Base-by-base conservation (phyloP, 441 rosid species). In the Gossypium schwendimanii region DNA sequence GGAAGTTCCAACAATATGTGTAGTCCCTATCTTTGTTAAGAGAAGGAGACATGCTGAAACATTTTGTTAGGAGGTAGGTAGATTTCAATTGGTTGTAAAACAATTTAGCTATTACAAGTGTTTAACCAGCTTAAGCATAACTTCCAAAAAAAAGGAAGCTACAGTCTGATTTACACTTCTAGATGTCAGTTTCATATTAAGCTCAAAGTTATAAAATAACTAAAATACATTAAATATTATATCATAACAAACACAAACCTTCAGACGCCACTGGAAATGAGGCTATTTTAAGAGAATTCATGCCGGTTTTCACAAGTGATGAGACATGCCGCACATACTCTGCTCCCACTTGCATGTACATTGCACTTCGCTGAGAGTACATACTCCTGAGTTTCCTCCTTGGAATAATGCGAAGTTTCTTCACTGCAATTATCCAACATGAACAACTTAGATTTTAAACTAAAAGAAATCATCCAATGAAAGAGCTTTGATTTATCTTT, bases 291-390 rank as follows among this genome's bases (percentile, higher is more conserved):
- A 92, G 84, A 81, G 94, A 87, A 84, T 79, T 91, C 80, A 95
- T 84, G 78, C 96, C 86, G 49, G 81, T 87, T 84, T 92, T 94
- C 75, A 94, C 91, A 49, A 91, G 76, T 4, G 98, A 87, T 70
- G 99, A 92, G 41, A 94, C 90, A 50, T 89, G 98, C 31, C 82
- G 82, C 28, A 84, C 85, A 57, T 92, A 94, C 69, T 94, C 89
- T 68, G 94, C 90, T 69, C 99, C 97, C 79, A 81, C 80, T 80
- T 90, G 93, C 82, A 89, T 72, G 58, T 88, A 85, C 75, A 87
- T 81, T 68, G 87, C 84, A 81, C 93, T 87, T 33, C 94, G 87
- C 70, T 87, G 89, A 0, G 99, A 94, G 80, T 84, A 83, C 28
- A 84, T 81, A 79, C 86, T 88, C 86, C 72, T 87, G 66, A 94